Percentiles rank a stretch among this genome's conserved stretches.
phyloP scores from a whole-genome alignment of 257 asterid genomes.

The Gentiana macrophylla region DNA sequence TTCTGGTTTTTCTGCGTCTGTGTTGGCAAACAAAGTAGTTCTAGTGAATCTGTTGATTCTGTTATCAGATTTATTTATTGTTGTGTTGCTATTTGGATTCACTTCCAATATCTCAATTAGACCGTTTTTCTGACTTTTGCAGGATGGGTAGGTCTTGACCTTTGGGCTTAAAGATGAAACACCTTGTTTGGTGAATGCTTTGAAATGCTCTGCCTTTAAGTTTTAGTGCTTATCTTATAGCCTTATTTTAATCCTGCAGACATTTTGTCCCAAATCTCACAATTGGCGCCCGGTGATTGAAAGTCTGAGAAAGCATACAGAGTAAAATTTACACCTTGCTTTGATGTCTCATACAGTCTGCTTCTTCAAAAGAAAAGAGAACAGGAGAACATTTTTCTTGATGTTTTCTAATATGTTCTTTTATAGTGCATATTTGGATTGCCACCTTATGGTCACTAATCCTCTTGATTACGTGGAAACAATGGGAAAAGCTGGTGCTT shows the following conservation, averaged over 20 bases:
- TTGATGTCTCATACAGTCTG: background rate
- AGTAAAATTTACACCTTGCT: constrained; percentile 22
- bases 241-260: constrained; percentile 26
- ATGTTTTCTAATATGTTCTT: too few relatives aligned
- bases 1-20: too few relatives aligned
- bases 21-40: too few relatives aligned
- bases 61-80: too few relatives aligned
- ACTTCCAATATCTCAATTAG: too few relatives aligned
- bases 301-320: constrained; percentile 82
- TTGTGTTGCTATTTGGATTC: too few relatives aligned
- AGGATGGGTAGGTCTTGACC: constrained; percentile 82
- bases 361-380: too few relatives aligned
- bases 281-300: constrained; percentile 86
- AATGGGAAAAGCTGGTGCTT: constrained; percentile 79
- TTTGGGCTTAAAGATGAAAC: constrained; percentile 1
- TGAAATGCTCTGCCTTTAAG: constrained; percentile 9
- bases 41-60: too few relatives aligned
- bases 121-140: constrained; percentile 24
- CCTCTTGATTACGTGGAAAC: constrained; percentile 87
- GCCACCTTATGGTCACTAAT: constrained; percentile 94
- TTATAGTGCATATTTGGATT: constrained; percentile 82
- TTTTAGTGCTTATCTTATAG: background rate
- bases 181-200: background rate
- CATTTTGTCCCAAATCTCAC: constrained; percentile 92
- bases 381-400: background rate